Base-by-base conservation (phyloP, 257 asterid genomes). In the Penstemon newberryi region DNA sequence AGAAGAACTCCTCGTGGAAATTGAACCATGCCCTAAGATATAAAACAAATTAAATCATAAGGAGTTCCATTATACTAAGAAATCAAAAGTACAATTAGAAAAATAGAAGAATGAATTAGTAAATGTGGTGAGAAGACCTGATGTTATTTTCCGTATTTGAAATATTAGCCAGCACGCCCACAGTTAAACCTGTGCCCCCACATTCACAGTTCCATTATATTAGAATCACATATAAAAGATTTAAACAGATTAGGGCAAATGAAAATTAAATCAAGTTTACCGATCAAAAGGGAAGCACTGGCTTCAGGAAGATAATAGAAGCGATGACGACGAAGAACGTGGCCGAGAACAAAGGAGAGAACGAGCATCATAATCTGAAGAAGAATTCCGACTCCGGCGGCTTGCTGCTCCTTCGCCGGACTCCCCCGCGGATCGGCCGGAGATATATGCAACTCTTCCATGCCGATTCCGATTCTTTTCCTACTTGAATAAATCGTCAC, bases 361-460 rank as follows among this genome's bases (percentile, higher is more conserved):
- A 91, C 99, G 67, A 94, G 97, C 99, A 94, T 94, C 99, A 91
- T 91, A 80, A 94, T 94, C 96, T 91, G 99, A 33, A 94, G 92
- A 69, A 94, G 99, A 63, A 94, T 94, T 11, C 99, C 99, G 54
- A 89, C 95, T 66, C 97, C 99, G 50, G 97, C 99, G 1, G 96
- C 97, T 78, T 91, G 99, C 70, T 94, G 99, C 63, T 94, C 96
- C 70, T 89, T 87, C 44, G 89, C 96, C 61, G 96, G 92, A 66
- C 90, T 87, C 19, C 86, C 96, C 70, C 83, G 84, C 65, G 92
- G 81, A 75, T 79, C 96, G 74, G 90, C 87, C 77, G 99, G 96
- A 77, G 98, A 92, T 60, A 90, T 82, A 65, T 66, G 83, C 77
- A 77, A 70, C 78, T 83, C 96, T 72, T 80, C 96, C 97, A 88